Evolutionary conservation across 257 asterid species (phyloP), one percentile per base, ranked within the genome.

Genomic region (Capsicum baccatum): DNA sequence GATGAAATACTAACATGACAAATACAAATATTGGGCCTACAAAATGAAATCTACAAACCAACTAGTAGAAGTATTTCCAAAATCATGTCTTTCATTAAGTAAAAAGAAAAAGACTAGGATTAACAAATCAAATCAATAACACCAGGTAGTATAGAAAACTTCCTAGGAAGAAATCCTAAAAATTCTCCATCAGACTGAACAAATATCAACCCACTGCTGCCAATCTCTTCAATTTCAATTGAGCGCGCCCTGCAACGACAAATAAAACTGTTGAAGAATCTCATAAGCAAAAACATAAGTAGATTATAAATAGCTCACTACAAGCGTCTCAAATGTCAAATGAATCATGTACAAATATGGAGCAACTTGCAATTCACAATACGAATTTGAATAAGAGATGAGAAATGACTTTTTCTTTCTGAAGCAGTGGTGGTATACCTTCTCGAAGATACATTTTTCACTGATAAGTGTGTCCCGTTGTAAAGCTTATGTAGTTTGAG

Each of bases 101-200:
- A 8, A 54, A 50, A 74, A 21, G n/a, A 6, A 1, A 12, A 7
- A 64, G 4, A 50, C 35, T 26, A 69, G 26, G 57, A 79, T 87
- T 87, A 94, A 90, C 92, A 85, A 68, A 95, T 91, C 94, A 95
- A 87, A 79, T 93, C 92, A 57, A 94, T 85, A 63, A 92, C 93
- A 70, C 92, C 92, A 35, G 97, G 93, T 62, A 95, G 88, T 83
- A 90, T 90, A 70, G 85, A 86, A 80, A 95, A 90, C 89, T 92
- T 93, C 87, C 88, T 90, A 2, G 99, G 99, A 79, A 95, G 95
- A 84, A 90, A 93, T 80, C 97, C 99, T 83, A 95, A 87, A 89
- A 88, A 85, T 87, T 95, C 99, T 68, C 99, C 99, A 85, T 95
- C 99, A 3, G 99, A 94, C 89, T 95, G 98, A 83, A 95, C 97